Conservation (phyloP, 495 filamentous ascomycete genomes). For the Glutinoglossum americanum region DNA sequence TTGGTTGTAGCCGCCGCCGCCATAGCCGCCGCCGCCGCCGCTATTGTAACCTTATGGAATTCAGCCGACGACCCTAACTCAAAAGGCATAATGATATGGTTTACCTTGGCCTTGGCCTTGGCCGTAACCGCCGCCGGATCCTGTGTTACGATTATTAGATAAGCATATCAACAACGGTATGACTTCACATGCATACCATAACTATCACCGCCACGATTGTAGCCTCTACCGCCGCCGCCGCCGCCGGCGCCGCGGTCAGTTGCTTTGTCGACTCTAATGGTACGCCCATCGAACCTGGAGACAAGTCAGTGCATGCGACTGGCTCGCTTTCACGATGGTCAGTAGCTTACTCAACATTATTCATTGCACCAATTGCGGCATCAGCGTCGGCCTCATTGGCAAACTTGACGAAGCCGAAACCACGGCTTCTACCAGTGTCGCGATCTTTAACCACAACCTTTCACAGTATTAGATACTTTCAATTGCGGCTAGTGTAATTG, state of each 20-base stretch:
- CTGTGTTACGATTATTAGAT: background rate
- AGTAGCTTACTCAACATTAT: conserved; percentile 66
- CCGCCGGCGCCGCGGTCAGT: conserved; percentile 50
- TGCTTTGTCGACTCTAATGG: conserved; percentile 90
- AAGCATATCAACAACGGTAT: background rate
- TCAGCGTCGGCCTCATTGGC: conserved; percentile 62
- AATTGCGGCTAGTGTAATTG: background rate
- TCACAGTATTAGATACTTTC: background rate
- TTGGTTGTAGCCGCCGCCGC: conserved; percentile 4
- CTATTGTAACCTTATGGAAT: conserved; percentile 5
- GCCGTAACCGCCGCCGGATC: background rate
- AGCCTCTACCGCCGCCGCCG: conserved; percentile 20
- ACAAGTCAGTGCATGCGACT: conserved; percentile 1
- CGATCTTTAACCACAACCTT: conserved; percentile 96
- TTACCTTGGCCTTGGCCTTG: conserved; percentile 1
- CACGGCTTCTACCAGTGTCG: conserved; percentile 85
- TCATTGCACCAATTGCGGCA: conserved; percentile 62
- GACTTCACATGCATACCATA: conserved; percentile 1
- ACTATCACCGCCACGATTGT: conserved; percentile 5
- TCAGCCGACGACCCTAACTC: background rate
- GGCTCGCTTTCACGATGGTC: background rate
- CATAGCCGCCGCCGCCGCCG: conserved; percentile 10
- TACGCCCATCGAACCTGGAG: conserved; percentile 78
- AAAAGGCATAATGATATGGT: background rate
- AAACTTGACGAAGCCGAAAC: conserved; percentile 93